Base-by-base conservation (phyloP, 352 stramenopile species). In the Globisporangium ultimum region DNA sequence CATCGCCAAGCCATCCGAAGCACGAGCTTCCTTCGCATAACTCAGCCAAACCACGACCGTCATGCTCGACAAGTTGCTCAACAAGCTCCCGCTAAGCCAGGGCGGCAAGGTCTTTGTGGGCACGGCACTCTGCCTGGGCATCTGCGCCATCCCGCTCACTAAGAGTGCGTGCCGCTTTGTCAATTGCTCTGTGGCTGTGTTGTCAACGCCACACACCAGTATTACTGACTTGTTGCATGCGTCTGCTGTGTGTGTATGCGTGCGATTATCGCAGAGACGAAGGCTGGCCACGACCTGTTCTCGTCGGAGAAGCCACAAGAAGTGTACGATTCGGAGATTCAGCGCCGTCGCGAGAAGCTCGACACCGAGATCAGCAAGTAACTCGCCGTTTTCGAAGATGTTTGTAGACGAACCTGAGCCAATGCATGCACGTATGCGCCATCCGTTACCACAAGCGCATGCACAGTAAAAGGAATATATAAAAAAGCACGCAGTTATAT, bases 291-390 rank as follows among this genome's bases (percentile, higher is more conserved):
- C 80, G 85, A 93, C 54, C 74, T 91, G 42, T 93, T 93, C 60
- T 94, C 85, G 42, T 90, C 82, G 42, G 85, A 94, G 62, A 84
- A 86, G 70, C 85, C 85, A 40, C 83, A 91, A 63, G 83, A 81
- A 8, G 78, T 94, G 24, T 78, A 87, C 64, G 79, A 94, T 47
- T 70, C 74, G 53, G 83, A 94, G 63, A 50, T 82, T 41, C 55
- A 92, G 60, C 71, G 77, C 20, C 80, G 83, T 53, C 79, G 83
- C 47, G 83, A 84, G 42, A 76, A 88, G 73, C 74, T 92, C 20
- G 73, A 78, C 49, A 15, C 48, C n/a, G 54, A 85, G 55, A 66
- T 58, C 42, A 28, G 45, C 59, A 67, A 59, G 63, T 66, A 58
- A 21, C 14, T 42, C 40, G 28, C 28, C 24, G 21, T 21, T 59